phyloP scores from a whole-genome alignment of 192 early-diverging fungal species.

The Podila minutissima region DNA sequence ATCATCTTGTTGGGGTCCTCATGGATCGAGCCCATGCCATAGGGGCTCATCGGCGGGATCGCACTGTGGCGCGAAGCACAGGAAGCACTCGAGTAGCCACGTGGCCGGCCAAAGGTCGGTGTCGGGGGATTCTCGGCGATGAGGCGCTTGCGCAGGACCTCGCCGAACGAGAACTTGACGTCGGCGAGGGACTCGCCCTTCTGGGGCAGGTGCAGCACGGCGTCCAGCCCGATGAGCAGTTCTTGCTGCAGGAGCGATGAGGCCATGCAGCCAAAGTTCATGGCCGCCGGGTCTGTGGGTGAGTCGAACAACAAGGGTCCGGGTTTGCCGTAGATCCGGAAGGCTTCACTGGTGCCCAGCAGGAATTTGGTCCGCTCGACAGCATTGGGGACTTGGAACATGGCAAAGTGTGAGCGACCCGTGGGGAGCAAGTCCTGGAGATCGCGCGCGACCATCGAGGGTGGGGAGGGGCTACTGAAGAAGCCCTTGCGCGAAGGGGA shows the following conservation, averaged over 20 bases:
- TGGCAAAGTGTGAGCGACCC: conserved; percentile 41
- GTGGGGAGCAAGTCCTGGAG: conserved; percentile 38
- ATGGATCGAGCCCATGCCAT: not conserved
- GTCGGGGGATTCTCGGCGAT: conserved; percentile 33
- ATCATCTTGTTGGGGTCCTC: no score
- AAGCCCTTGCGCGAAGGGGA: conserved; percentile 22
- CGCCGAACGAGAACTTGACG: conserved; percentile 54
- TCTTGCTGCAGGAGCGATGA: conserved; percentile 44
- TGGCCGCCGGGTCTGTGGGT: conserved; percentile 39
- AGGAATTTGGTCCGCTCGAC: conserved; percentile 43
- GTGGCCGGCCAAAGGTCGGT: not conserved
- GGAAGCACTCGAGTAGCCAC: conserved; percentile 4
- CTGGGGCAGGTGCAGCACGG: conserved; percentile 43
- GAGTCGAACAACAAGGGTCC: conserved; percentile 43
- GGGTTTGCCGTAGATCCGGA: conserved; percentile 48
- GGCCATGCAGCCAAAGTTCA: conserved; percentile 53
- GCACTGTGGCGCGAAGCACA: not conserved
- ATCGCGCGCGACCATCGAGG: conserved; percentile 18
- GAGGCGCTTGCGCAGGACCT: conserved; percentile 48
- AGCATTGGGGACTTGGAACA: conserved; percentile 41
- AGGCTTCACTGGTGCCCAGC: conserved; percentile 41
- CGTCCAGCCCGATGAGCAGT: conserved; percentile 42
- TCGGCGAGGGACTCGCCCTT: conserved; percentile 52
- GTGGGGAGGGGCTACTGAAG: conserved; percentile 28
- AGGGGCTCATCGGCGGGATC: not conserved